phyloP scores from a whole-genome alignment of 805 yeast species.

The Nakazawaea ernobii region DNA sequence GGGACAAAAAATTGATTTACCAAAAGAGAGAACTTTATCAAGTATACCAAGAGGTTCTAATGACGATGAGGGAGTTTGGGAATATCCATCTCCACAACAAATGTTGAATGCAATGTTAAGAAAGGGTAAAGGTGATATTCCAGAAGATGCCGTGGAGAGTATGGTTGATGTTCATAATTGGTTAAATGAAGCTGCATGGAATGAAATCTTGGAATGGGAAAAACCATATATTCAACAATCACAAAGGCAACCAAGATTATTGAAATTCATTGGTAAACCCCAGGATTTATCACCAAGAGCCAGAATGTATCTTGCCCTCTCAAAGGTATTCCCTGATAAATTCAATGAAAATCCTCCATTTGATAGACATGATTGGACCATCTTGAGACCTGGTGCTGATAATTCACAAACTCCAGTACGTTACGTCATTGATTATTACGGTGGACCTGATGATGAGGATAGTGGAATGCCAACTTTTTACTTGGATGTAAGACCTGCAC shows the following conservation, averaged over 20 bases:
- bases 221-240: slow-evolving; percentile 52
- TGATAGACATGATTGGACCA: slow-evolving; percentile 99
- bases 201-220: slow-evolving; percentile 91
- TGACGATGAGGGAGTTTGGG: slow-evolving; percentile 79
- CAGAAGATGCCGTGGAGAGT: slow-evolving; percentile 91
- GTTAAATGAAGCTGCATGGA: slow-evolving; percentile 97
- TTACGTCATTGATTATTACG: slow-evolving; percentile 92
- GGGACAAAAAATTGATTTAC: slow-evolving; percentile 73
- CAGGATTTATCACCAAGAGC: slow-evolving; percentile 86
- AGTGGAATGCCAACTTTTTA: slow-evolving; percentile 88
- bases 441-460: slow-evolving; percentile 86
- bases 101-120: slow-evolving; percentile 97
- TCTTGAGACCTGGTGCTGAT: slow-evolving; percentile 53
- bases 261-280: slow-evolving; percentile 90
- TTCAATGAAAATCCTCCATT: slow-evolving; percentile 84
- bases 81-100: slow-evolving; percentile 98
- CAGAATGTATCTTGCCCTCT: slow-evolving; percentile 54
- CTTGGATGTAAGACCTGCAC: slow-evolving; percentile 93
- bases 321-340: slow-evolving; percentile 63
- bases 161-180: slow-evolving; percentile 98
- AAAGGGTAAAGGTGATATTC: slow-evolving; percentile 87
- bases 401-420: slow-evolving; percentile 44
- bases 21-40: slow-evolving; percentile 80
- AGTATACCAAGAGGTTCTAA: slow-evolving; percentile 79
- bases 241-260: slow-evolving; percentile 63